These are phyloP conservation scores for Veloporphyrellus conicus DNA, from an alignment of 1,284 basidiomycete genomes.

Conservation along the genomic window DNA sequence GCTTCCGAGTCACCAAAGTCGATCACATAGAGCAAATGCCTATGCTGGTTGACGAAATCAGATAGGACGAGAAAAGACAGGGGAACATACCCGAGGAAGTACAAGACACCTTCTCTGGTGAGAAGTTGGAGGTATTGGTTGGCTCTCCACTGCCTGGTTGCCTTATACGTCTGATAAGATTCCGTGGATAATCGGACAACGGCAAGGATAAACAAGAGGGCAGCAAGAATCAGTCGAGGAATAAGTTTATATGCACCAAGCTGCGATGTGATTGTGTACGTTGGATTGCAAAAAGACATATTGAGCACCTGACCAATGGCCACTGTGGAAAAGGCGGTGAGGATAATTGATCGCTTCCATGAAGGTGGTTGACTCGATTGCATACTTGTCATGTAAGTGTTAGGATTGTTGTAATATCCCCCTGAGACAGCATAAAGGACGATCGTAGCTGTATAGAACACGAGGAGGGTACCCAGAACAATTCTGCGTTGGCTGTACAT, in stretches of 20 bases:
- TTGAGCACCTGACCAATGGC: conserved; percentile 4
- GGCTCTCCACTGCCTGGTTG: conserved; percentile 9
- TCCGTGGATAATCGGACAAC: conserved; percentile 13
- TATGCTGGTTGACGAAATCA: neutral
- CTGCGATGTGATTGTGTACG: too few species aligned
- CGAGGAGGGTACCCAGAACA: conserved; percentile 17
- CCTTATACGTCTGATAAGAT: conserved; percentile 10
- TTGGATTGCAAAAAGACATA: conserved; percentile 17
- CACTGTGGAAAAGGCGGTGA: conserved; percentile 14
- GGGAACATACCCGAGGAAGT: conserved; percentile 21
- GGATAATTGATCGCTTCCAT: neutral
- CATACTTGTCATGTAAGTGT: conserved; percentile 14
- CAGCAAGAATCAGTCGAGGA: conserved; percentile 17
- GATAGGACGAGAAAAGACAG: neutral
- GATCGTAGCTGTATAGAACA: conserved; percentile 11
- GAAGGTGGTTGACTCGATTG: neutral
- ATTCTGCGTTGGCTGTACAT: conserved; percentile 22
- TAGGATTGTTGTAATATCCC: conserved; percentile 10
- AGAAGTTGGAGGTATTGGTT: conserved; percentile 18
- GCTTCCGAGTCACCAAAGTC: neutral
- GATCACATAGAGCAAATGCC: conserved; percentile 17
- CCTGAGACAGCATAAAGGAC: conserved; percentile 4
- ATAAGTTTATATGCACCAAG: conserved; percentile 16
- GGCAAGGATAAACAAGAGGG: conserved; percentile 15
- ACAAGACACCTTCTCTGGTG: conserved; percentile 13